Evolutionary conservation across 1,284 basidiomycete species (phyloP), one percentile per base, ranked within the genome.

Genomic region (Rhodotorula sp.): DNA sequence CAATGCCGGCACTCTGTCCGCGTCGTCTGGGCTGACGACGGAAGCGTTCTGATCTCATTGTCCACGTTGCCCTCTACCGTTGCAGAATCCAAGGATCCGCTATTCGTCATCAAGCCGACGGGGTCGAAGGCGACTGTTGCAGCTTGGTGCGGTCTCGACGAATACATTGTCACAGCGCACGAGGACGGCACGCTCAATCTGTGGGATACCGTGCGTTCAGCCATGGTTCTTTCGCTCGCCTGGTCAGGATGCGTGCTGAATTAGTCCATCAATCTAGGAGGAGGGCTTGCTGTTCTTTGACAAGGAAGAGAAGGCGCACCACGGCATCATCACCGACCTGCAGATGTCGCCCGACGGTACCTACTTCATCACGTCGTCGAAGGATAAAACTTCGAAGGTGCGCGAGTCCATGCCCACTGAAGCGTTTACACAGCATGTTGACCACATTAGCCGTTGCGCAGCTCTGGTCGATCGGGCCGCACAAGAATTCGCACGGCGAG

Each of bases 41-140:
- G n/a, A n/a, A n/a, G n/a, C n/a, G n/a, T n/a, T n/a, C n/a, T n/a
- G n/a, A n/a, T n/a, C n/a, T n/a, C n/a, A n/a, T n/a, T n/a, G n/a
- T n/a, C n/a, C 47, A 36, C 9, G 17, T 59, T 34, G 44, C 47
- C 22, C 55, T 22, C 11, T 30, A 32, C 10, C 27, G 56, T 34
- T 10, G 36, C 59, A 61, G 59, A 80, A 93, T 91, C 94, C 68
- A 83, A 82, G 77, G 90, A 92, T 69, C 91, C 93, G 0, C 78
- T 83, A 46, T 84, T 87, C 76, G 86, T 90, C 81, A 94, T 96
- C 84, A 86, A 89, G 81, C 90, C 93, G n/a, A 84, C 90, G 70
- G 92, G 92, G 49, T 92, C 91, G 68, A 98, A 98, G 83, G 92
- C 94, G 22, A 96, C 93, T 5, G 93, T 98, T 49, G 95, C 93